Evolutionary conservation across 371 early-diverging fungal genomes (phyloP), one percentile per base, ranked within the genome.

Genomic region (Circinella umbellata): DNA sequence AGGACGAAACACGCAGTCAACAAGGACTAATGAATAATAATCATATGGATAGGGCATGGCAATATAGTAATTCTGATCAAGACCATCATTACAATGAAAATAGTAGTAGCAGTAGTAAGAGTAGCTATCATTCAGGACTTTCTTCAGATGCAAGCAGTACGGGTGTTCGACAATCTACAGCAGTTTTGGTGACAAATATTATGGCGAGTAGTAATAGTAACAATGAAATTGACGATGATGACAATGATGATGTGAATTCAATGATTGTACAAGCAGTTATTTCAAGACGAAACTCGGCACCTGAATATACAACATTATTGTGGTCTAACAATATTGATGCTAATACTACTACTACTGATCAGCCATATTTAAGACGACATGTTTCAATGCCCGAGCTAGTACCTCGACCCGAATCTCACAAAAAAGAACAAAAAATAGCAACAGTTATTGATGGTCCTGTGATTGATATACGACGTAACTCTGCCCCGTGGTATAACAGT

Each of bases 21-120:
- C 63, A 34, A 46, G 63, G 63, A 47, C 20, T 63, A 34, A 63
- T 63, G 63, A 18, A 39, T 7, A 39, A 47, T 47, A 47, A 63
- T 47, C 63, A 63, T 47, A 63, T 63, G 63, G 47, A 63, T 20
- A 39, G 8, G 42, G n/a, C 48, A 38, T 48, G 49, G 59, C 59
- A 18, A 42, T 8, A 48, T 42, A n/a, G 18, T 36, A 49, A 61
- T 11, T 42, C 42, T 42, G 42, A 11, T 18, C n/a, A 49, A 61
- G 8, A 37, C 38, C 15, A 35, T 39, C 11, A 38, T 54, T 36
- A 36, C 36, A 20, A 46, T 15, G 18, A 59, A n/a, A 37, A 47
- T 47, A n/a, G 20, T 46, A 18, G 1, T 20, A 46, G 27, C 35
- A 46, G 36, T 15, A 47, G 38, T 34, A 63, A 38, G 3, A 6